Base-by-base conservation (phyloP, 495 filamentous ascomycete genomes). In the Chaetomium tenue region DNA sequence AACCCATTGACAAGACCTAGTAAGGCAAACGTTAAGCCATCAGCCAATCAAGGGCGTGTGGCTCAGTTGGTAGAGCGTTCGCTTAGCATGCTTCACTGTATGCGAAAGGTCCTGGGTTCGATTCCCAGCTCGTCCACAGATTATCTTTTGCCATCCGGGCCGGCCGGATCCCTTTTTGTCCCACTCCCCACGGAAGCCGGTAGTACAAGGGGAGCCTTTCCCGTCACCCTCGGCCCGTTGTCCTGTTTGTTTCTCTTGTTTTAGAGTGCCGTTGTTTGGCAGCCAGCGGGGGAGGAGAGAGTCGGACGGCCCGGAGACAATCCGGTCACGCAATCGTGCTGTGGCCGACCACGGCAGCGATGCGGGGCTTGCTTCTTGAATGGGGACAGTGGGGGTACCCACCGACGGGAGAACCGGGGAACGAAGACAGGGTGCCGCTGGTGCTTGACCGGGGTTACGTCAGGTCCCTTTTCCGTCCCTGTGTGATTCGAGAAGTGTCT, bases 1-100 rank as follows among this genome's bases (percentile, higher is more conserved):
- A 44, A 8, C 8, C 33, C 9, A 12, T 37, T 44, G 40, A 44
- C 16, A 50, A 20, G 46, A 50, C 46, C 5, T 11, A 44, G 13
- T 4, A 18, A 5, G 5, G 39, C 8, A 12, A 40, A 11, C 13
- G 13, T 15, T 44, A 44, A 18, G 1, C 33, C 33, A 44, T 44
- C 40, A 58, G 13, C 33, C 22, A 47, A 46, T 55, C 37, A 58
- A 37, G 66, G 66, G 66, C 66, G 66, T 68, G 66, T 68, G 62
- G 66, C 66, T 68, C 66, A 68, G 61, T 68, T 68, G 66, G 66
- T 68, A 68, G 66, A 68, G 66, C 66, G 66, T 61, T 63, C 66
- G 66, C 66, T 68, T 68, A 68, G 66, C 66, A 68, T 64, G 33
- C 46, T 57, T 44, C 22, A 0, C 7, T 33, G 47, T 57, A 58